Evolutionary conservation across 2,329 filamentous ascomycete species (phyloP).

Genomic region (Tolypocladium inflatum): DNA sequence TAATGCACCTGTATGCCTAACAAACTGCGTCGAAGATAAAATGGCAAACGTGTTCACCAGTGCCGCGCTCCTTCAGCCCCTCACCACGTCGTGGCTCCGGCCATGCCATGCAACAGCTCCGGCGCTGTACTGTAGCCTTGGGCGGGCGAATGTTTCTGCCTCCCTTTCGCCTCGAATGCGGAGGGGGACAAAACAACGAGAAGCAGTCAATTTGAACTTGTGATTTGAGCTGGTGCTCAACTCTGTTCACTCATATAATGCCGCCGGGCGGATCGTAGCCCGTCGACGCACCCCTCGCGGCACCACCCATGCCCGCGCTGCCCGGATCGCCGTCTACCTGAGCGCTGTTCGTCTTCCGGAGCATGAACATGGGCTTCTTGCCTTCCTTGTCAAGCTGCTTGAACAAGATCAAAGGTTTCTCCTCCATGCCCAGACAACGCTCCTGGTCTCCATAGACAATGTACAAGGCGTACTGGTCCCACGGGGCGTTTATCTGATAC

Average conservation of each 20-base stretch:
- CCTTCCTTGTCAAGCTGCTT: slow-evolving; percentile 96
- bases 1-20: neutral
- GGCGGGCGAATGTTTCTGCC: neutral
- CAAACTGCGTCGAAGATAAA: neutral
- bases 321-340: slow-evolving; percentile 43
- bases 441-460: slow-evolving; percentile 99
- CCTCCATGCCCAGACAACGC: slow-evolving; percentile 80
- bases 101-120: neutral
- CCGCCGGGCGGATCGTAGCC: slow-evolving; percentile 50
- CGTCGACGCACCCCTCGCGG: slow-evolving; percentile 32
- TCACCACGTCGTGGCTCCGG: neutral
- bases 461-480: slow-evolving; percentile 94
- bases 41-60: neutral
- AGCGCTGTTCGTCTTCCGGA: slow-evolving; percentile 57
- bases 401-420: slow-evolving; percentile 91
- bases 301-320: slow-evolving; percentile 41
- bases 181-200: neutral
- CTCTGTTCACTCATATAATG: slow-evolving; percentile 38
- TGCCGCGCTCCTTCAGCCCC: neutral
- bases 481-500: slow-evolving; percentile 96
- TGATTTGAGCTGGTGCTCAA: neutral
- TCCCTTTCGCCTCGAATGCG: neutral
- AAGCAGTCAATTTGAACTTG: neutral
- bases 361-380: slow-evolving; percentile 99
- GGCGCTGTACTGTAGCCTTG: neutral